Conservation (phyloP, 129 eudicot genomes). For the Lonicera japonica region DNA sequence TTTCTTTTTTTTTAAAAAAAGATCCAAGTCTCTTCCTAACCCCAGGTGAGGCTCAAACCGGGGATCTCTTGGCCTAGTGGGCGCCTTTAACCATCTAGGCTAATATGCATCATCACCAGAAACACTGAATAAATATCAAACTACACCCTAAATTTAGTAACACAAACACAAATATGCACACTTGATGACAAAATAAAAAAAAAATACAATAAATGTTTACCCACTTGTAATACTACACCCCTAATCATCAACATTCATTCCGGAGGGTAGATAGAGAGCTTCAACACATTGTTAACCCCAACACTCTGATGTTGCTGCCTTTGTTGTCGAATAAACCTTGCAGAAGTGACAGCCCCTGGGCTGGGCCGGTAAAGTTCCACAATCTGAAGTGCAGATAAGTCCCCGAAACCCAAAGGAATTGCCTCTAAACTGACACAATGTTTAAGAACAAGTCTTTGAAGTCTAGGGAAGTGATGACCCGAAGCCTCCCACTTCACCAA, state of each 20-base stretch:
- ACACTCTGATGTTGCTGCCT: neutral
- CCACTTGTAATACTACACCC: neutral
- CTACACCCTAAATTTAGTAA: neutral
- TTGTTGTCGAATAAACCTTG: constrained; percentile 9
- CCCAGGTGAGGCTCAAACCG: too few relatives aligned
- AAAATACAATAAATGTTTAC: neutral
- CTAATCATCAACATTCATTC: neutral
- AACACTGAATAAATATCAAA: neutral
- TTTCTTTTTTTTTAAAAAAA: too few relatives aligned
- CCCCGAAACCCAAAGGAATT: constrained; percentile 39
- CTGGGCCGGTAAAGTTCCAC: constrained; percentile 35
- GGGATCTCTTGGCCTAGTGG: too few relatives aligned
- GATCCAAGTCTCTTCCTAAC: too few relatives aligned
- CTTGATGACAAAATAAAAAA: neutral
- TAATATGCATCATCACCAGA: neutral
- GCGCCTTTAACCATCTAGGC: too few relatives aligned
- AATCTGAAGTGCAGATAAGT: constrained; percentile 23
- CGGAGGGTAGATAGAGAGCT: constrained; percentile 17
- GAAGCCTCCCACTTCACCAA: constrained; percentile 37
- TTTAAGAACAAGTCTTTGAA: constrained; percentile 29
- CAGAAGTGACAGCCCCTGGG: constrained; percentile 21
- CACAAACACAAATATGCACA: neutral
- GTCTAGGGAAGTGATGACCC: constrained; percentile 41
- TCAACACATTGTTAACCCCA: constrained; percentile 2
- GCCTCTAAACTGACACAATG: constrained; percentile 25